Percentiles rank a stretch among this genome's conserved stretches.
These are phyloP conservation scores for Ramaria rubella DNA, from an alignment of 768 basidiomycete species.

Conservation along the genomic window DNA sequence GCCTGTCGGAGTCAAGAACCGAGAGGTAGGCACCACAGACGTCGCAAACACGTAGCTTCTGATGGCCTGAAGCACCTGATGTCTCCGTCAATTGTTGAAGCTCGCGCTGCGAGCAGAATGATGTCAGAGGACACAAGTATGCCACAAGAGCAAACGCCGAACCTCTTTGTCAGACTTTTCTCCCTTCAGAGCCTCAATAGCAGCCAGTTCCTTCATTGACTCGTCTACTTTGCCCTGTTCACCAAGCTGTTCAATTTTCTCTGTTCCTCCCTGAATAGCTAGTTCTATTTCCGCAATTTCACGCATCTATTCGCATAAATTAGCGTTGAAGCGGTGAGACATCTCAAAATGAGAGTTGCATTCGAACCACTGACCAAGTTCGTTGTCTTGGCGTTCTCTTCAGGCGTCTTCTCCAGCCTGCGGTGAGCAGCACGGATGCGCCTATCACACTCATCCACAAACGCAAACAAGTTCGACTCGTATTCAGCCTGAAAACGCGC, in stretches of 20 bases:
- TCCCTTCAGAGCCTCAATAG: slow-evolving; percentile 94
- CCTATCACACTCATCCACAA: slow-evolving; percentile 98
- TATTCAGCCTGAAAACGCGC: slow-evolving; percentile 90
- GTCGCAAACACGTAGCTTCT: slow-evolving; percentile 99
- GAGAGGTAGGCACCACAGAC: slow-evolving; percentile 99
- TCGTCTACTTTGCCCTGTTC: slow-evolving; percentile 99
- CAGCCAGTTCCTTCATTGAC: slow-evolving; percentile 95
- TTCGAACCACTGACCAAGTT: slow-evolving; percentile 81
- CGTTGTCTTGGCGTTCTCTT: slow-evolving; percentile 98
- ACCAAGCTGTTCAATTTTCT: slow-evolving; percentile 93
- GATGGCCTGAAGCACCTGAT: slow-evolving; percentile 98
- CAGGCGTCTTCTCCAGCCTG: slow-evolving; percentile 96
- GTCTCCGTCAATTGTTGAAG: slow-evolving; percentile 95
- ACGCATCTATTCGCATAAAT: slow-evolving; percentile 62
- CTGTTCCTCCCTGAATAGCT: slow-evolving; percentile 96
- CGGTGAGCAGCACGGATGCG: slow-evolving; percentile 91
- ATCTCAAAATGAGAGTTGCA: too few species aligned
- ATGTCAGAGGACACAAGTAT: neutral
- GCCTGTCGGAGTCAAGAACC: slow-evolving; percentile 95
- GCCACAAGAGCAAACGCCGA: slow-evolving; percentile 18
- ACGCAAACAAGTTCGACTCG: slow-evolving; percentile 88
- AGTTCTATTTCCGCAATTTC: slow-evolving; percentile 99
- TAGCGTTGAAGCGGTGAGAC: neutral
- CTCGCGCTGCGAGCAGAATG: slow-evolving; percentile 55
- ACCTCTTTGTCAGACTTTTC: slow-evolving; percentile 97